These are phyloP conservation scores for Pyrenula massariospora DNA, from an alignment of 495 filamentous ascomycete genomes.

Conservation along the genomic window DNA sequence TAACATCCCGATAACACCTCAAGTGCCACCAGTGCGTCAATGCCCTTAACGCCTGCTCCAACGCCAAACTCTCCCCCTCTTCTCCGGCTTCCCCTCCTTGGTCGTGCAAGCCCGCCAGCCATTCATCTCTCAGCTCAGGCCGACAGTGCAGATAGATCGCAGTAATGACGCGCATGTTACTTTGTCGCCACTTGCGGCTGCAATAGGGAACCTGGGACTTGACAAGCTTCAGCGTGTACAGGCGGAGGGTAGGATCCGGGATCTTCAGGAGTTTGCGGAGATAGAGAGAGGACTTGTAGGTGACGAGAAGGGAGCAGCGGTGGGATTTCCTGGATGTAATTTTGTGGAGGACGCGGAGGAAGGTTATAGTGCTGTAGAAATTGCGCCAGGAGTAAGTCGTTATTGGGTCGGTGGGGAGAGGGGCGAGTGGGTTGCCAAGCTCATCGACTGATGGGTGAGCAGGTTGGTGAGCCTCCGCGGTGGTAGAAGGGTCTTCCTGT, in stretches of 20 bases:
- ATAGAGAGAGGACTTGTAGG: constrained; percentile 86
- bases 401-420: constrained; percentile 63
- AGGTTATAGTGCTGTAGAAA: constrained; percentile 88
- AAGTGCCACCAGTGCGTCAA: constrained; percentile 91
- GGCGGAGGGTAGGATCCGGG: constrained; percentile 72
- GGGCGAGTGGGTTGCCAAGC: constrained; percentile 58
- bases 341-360: constrained; percentile 91
- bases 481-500: constrained; percentile 19
- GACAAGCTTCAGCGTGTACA: constrained; percentile 95
- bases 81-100: constrained; percentile 85
- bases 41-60: constrained; percentile 78
- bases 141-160: constrained; percentile 88
- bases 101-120: constrained; percentile 55
- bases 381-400: constrained; percentile 86
- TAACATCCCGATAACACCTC: constrained; percentile 63
- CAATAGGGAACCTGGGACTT: constrained; percentile 97
- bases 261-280: constrained; percentile 84
- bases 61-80: constrained; percentile 77
- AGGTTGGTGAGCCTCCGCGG: constrained; percentile 21
- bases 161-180: constrained; percentile 97
- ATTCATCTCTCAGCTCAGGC: constrained; percentile 88
- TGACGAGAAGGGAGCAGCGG: constrained; percentile 81
- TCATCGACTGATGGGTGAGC: constrained; percentile 77
- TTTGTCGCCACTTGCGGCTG: constrained; percentile 94
- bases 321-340: constrained; percentile 91